Conservation (phyloP, 768 basidiomycete species). For the Candolleomyces aberdarensis region DNA sequence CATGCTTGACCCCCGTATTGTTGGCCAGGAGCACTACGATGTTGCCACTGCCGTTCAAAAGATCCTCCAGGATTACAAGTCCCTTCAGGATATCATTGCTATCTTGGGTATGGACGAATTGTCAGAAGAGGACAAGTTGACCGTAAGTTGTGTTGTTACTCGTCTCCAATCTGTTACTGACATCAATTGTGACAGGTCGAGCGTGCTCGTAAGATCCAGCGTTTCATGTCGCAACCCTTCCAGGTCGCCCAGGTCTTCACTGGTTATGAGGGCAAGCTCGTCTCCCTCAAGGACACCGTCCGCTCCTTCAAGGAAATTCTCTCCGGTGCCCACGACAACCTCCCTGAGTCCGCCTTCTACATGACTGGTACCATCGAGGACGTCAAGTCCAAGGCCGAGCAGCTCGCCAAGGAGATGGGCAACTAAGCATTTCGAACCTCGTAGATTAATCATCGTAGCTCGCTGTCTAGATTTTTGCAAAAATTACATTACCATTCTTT, state of each 20-base stretch:
- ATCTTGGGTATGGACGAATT: constrained; percentile 99
- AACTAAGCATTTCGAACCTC: constrained; percentile 28
- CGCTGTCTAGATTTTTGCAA: constrained; percentile 11
- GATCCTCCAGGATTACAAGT: constrained; percentile 96
- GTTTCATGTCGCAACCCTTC: constrained; percentile 99
- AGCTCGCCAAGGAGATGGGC: constrained; percentile 93
- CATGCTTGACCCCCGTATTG: constrained; percentile 99
- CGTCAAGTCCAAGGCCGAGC: constrained; percentile 95
- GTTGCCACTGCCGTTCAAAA: constrained; percentile 97
- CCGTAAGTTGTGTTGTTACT: constrained; percentile 49
- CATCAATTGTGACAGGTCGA: constrained; percentile 58
- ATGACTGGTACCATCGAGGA: constrained; percentile 91
- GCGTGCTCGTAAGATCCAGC: constrained; percentile 97
- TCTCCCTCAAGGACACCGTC: constrained; percentile 92
- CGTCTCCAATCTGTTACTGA: not conserved
- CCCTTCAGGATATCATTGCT: constrained; percentile 98
- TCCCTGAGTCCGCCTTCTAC: too few species aligned
- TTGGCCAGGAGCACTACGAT: constrained; percentile 91
- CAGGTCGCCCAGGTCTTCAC: constrained; percentile 99
- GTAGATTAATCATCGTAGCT: constrained; percentile 12
- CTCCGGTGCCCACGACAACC: constrained; percentile 42
- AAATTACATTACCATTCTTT: constrained; percentile 8
- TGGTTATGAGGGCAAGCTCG: constrained; percentile 97
- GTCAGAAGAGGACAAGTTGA: constrained; percentile 99
- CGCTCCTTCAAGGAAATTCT: constrained; percentile 99